These are phyloP conservation scores for Cucumis cinereus DNA, from an alignment of 306 rosid genomes.

Conservation along the genomic window DNA sequence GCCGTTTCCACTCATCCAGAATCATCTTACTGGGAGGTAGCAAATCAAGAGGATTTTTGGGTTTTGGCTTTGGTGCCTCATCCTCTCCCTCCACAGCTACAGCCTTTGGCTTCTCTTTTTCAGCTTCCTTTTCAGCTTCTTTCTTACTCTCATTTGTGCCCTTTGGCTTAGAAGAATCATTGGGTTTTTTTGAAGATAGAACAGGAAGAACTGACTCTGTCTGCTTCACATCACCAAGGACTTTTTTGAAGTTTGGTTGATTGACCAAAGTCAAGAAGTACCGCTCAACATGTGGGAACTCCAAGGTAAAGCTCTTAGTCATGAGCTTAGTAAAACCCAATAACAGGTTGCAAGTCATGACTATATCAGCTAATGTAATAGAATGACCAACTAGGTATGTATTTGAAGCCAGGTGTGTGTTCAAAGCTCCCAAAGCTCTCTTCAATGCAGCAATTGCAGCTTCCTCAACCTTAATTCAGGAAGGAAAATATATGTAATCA, in stretches of 20 bases:
- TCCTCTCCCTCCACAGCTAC: conserved; percentile 45
- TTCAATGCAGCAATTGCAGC: conserved; percentile 42
- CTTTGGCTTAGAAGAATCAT: conserved; percentile 15
- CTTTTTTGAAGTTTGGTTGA: conserved; percentile 64
- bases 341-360: conserved; percentile 30
- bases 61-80: conserved; percentile 40
- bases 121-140: conserved; percentile 4
- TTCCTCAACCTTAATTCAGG: conserved; percentile 56
- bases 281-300: conserved; percentile 82
- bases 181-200: conserved; percentile 54
- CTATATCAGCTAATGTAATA: conserved; percentile 69
- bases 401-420: conserved; percentile 52
- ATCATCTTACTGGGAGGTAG: conserved; percentile 86
- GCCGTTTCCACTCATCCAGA: conserved; percentile 83
- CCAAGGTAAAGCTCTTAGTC: conserved; percentile 66
- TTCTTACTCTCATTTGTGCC: conserved; percentile 49
- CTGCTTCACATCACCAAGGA: conserved; percentile 62
- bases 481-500: not conserved
- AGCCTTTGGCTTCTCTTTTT: conserved; percentile 27
- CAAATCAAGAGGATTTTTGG: conserved; percentile 78
- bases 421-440: conserved; percentile 44
- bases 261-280: conserved; percentile 90
- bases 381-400: conserved; percentile 75
- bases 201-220: conserved; percentile 34
- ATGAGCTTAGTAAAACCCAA: conserved; percentile 26